phyloP scores from a whole-genome alignment of 257 asterid genomes.

The Solanum sejunctum region DNA sequence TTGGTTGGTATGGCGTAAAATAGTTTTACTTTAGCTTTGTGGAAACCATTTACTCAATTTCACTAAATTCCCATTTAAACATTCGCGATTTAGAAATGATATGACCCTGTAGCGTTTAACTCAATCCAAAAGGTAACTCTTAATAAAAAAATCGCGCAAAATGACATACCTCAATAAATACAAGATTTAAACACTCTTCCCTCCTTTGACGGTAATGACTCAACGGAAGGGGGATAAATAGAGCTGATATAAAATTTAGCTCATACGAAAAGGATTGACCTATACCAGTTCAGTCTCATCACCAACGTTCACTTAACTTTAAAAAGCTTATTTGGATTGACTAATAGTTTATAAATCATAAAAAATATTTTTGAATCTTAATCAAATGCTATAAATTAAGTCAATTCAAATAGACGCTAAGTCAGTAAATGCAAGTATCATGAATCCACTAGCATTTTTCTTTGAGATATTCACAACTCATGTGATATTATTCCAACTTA shows the following conservation, averaged over 20 bases:
- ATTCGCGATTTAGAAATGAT: not conserved
- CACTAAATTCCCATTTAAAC: not conserved
- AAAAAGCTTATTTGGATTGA: not conserved
- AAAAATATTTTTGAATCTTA: not conserved
- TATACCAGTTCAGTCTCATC: not conserved
- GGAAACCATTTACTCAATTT: not conserved
- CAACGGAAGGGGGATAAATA: no score
- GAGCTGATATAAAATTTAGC: not conserved
- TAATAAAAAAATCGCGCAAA: not conserved
- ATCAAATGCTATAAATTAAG: not conserved
- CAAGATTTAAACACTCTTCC: no score
- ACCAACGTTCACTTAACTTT: not conserved
- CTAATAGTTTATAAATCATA: not conserved
- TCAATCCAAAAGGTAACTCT: not conserved
- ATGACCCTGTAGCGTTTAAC: not conserved
- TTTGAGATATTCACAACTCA: not conserved
- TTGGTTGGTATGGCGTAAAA: not conserved
- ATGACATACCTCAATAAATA: not conserved
- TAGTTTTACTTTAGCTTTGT: not conserved
- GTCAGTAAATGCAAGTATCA: not conserved
- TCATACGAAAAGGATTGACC: not conserved
- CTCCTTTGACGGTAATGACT: no score
- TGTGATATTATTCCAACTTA: not conserved
- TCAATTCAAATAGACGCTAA: not conserved
- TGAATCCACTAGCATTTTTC: not conserved